Evolutionary conservation across 352 stramenopile species (phyloP).

Genomic region (Phytopythium delawarense): DNA sequence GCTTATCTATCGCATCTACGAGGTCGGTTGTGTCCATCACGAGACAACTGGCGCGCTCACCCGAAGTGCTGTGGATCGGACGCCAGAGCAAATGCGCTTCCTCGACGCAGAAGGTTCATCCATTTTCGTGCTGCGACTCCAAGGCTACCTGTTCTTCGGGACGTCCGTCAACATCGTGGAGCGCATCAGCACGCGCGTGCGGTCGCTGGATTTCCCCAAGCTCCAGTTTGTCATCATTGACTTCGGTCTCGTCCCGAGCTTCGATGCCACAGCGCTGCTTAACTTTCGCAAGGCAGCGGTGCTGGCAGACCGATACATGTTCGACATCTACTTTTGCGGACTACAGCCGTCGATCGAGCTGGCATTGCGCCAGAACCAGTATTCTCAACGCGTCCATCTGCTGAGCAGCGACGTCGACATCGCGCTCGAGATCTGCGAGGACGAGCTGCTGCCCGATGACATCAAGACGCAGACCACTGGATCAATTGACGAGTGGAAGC

Average conservation of each 20-base stretch:
- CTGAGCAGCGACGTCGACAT: constrained; percentile 48
- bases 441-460: constrained; percentile 44
- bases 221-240: constrained; percentile 72
- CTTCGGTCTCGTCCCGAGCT: constrained; percentile 73
- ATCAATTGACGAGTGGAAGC: constrained; percentile 48
- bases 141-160: constrained; percentile 82
- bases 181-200: constrained; percentile 67
- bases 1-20: constrained; percentile 74
- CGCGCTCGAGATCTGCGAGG: constrained; percentile 65
- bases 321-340: constrained; percentile 80
- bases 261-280: constrained; percentile 71
- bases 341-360: constrained; percentile 47
- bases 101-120: constrained; percentile 46
- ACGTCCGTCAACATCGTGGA: constrained; percentile 77
- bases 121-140: constrained; percentile 69
- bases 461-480: constrained; percentile 25
- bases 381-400: constrained; percentile 42
- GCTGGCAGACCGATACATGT: constrained; percentile 58
- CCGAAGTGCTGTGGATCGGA: constrained; percentile 65
- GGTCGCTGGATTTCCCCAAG: constrained; percentile 48
- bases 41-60: constrained; percentile 64
- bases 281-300: constrained; percentile 68
- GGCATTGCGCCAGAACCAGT: constrained; percentile 42
- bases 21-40: constrained; percentile 73
- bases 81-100: constrained; percentile 49